These are phyloP conservation scores for Chlorella vulgaris DNA, from an alignment of 139 green algal species.

Conservation along the genomic window DNA sequence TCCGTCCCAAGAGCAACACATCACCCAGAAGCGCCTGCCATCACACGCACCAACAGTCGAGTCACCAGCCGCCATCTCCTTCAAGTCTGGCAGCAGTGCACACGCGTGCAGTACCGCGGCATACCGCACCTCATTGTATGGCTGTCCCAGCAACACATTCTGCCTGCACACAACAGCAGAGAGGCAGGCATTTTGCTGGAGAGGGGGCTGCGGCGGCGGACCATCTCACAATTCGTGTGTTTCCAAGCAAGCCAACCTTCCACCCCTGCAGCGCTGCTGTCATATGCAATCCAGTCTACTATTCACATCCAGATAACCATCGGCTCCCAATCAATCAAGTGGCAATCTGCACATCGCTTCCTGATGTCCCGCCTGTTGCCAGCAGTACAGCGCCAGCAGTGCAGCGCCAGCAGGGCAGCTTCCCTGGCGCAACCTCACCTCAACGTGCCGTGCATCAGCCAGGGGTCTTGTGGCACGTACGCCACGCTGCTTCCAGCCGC, in stretches of 20 bases:
- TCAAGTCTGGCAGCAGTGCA: constrained; percentile 66
- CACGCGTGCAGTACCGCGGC: constrained; percentile 63
- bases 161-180: constrained; percentile 27
- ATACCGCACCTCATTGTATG: constrained; percentile 54
- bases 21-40: too few relatives aligned
- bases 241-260: too few relatives aligned
- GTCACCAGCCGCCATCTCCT: constrained; percentile 58
- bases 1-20: too few relatives aligned
- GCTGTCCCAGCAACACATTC: constrained; percentile 50
- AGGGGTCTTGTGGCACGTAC: constrained; percentile 73
- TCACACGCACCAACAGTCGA: constrained; percentile 55
- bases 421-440: constrained; percentile 18
- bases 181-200: too few relatives aligned
- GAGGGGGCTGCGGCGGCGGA: too few relatives aligned
- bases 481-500: constrained; percentile 29
- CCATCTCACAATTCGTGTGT: too few relatives aligned
- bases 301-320: too few relatives aligned
- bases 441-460: constrained; percentile 63
- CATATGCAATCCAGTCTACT: neutral
- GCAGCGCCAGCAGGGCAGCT: neutral
- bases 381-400: neutral
- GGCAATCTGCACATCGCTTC: too few relatives aligned
- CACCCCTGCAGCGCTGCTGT: neutral
- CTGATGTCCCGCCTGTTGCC: neutral
- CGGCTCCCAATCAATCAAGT: too few relatives aligned